Conservation (phyloP, 2,329 filamentous ascomycete species). For the Ophiostoma pallidulum region DNA sequence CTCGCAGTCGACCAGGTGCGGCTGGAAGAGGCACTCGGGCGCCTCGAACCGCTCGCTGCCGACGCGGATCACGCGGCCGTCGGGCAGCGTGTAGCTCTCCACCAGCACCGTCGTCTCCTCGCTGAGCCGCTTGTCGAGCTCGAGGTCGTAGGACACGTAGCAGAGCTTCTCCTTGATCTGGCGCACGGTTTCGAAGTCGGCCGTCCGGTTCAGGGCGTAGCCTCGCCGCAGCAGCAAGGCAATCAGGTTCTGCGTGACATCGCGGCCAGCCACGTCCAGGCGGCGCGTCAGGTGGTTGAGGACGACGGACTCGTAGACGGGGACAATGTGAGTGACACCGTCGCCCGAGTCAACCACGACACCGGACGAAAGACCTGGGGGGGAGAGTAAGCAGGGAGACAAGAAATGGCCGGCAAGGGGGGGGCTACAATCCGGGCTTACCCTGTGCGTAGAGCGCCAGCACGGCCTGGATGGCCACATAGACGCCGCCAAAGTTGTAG, state of each 20-base stretch:
- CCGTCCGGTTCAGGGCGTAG: slow-evolving; percentile 94
- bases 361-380: slow-evolving; percentile 68
- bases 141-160: slow-evolving; percentile 97
- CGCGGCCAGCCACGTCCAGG: slow-evolving; percentile 89
- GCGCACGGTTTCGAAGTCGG: slow-evolving; percentile 96
- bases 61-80: slow-evolving; percentile 90
- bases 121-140: slow-evolving; percentile 88
- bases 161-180: slow-evolving; percentile 99
- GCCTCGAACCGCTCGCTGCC: slow-evolving; percentile 97
- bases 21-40: slow-evolving; percentile 96
- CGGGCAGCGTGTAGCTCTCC: slow-evolving; percentile 93
- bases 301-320: slow-evolving; percentile 95
- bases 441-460: slow-evolving; percentile 94
- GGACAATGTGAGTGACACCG: slow-evolving; percentile 96
- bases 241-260: slow-evolving; percentile 97
- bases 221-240: slow-evolving; percentile 85
- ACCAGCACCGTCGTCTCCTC: slow-evolving; percentile 97
- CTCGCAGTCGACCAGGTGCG: slow-evolving; percentile 93
- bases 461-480: slow-evolving; percentile 96
- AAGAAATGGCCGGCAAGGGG: neutral
- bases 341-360: slow-evolving; percentile 99
- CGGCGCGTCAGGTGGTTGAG: slow-evolving; percentile 92
- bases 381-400: neutral
- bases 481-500: slow-evolving; percentile 92
- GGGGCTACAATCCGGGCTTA: slow-evolving; percentile 21